phyloP scores from a whole-genome alignment of 495 filamentous ascomycete species.

The Halenospora varia region DNA sequence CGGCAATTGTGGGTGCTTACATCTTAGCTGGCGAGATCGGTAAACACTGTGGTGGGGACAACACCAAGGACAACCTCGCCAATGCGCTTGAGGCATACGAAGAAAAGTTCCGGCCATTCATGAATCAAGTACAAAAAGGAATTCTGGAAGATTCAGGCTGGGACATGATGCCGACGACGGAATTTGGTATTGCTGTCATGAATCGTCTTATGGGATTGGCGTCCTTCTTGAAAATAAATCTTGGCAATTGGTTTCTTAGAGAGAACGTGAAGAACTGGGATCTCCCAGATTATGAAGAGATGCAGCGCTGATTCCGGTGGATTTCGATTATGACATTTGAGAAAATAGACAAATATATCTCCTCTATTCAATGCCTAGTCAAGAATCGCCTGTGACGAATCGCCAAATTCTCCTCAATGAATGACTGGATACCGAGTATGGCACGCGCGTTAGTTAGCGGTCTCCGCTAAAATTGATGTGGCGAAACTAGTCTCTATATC shows the following conservation, averaged over 20 bases:
- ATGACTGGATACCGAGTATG: no score
- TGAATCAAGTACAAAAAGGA: conserved; percentile 35
- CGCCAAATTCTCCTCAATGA: no score
- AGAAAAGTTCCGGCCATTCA: conserved; percentile 35
- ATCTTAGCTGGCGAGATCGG: conserved; percentile 49
- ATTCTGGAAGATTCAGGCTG: conserved; percentile 21
- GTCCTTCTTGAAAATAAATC: conserved; percentile 32
- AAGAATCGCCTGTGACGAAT: no score
- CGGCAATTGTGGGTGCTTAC: conserved; percentile 45
- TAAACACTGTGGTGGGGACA: conserved; percentile 13
- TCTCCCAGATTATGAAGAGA: conserved; percentile 38
- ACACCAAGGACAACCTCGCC: conserved; percentile 6
- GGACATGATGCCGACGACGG: conserved; percentile 27
- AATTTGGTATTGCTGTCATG: conserved; percentile 28
- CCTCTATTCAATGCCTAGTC: no score
- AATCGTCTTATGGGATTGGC: conserved; percentile 28
- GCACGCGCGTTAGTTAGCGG: no score
- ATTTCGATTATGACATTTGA: no score
- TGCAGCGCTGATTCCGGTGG: no score
- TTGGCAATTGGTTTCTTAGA: conserved; percentile 29
- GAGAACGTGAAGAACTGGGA: conserved; percentile 36
- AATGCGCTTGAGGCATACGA: conserved; percentile 39
- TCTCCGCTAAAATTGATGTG: no score
- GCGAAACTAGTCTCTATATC: no score
- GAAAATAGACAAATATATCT: no score